Evolutionary conservation across 306 rosid genomes (phyloP).

Genomic region (Dalbergia oliveri): DNA sequence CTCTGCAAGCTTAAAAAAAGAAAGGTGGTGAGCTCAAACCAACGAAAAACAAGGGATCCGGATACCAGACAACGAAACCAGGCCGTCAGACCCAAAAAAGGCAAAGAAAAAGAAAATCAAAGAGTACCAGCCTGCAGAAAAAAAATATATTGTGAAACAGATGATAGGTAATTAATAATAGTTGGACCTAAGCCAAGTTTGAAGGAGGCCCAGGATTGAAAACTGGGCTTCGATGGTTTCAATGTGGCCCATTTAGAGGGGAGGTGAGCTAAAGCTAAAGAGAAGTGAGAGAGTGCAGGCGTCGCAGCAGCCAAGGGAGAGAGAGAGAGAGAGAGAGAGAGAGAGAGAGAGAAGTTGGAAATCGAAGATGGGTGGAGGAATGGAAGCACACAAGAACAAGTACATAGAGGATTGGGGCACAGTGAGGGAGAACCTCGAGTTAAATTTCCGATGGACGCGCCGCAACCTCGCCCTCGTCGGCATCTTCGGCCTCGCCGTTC

Average conservation of each 20-base stretch:
- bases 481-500: conserved; percentile 85
- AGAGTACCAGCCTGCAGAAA: too few species aligned
- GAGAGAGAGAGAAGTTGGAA: background rate
- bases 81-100: too few species aligned
- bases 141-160: too few species aligned
- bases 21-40: too few species aligned
- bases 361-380: conserved; percentile 87
- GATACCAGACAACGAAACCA: too few species aligned
- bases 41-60: too few species aligned
- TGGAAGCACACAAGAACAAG: conserved; percentile 91
- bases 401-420: conserved; percentile 91
- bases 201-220: too few species aligned
- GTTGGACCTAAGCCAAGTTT: too few species aligned
- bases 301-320: background rate
- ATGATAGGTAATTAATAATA: too few species aligned
- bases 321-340: too few species aligned
- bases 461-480: conserved; percentile 89
- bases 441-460: conserved; percentile 95
- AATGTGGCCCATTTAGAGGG: background rate
- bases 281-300: background rate
- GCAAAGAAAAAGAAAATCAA: too few species aligned
- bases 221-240: background rate
- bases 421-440: conserved; percentile 86
- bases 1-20: too few species aligned
- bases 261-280: background rate